A percentile compares a stretch with the other conserved stretches of the same genome.
phyloP scores from a whole-genome alignment of 352 stramenopile genomes.

The Peronospora tabacina region DNA sequence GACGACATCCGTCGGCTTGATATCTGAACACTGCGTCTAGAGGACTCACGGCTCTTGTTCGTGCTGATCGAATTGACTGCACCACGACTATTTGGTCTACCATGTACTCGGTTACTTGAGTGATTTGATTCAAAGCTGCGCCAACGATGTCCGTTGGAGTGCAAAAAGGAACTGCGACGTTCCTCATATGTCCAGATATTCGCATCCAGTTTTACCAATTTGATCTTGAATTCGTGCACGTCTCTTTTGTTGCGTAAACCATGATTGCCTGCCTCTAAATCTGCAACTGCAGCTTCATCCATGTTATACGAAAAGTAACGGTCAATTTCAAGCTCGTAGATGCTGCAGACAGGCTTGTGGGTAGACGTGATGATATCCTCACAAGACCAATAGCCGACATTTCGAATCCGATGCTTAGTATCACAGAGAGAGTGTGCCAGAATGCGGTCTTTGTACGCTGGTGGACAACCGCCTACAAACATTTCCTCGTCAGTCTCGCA shows the following conservation, averaged over 20 bases:
- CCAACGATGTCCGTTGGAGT: conserved; percentile 18
- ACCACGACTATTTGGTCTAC: conserved; percentile 24
- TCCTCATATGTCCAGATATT: conserved; percentile 70
- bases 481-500: conserved; percentile 31
- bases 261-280: conserved; percentile 41
- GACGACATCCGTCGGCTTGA: conserved; percentile 27
- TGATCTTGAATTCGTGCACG: conserved; percentile 63
- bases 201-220: conserved; percentile 64
- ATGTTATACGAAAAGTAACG: conserved; percentile 66
- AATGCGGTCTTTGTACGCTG: conserved; percentile 71
- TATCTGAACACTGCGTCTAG: conserved; percentile 24
- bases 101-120: conserved; percentile 25
- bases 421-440: conserved; percentile 60
- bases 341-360: conserved; percentile 67
- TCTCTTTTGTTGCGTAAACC: conserved; percentile 50
- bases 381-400: conserved; percentile 58
- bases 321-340: conserved; percentile 69
- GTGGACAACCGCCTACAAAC: conserved; percentile 23
- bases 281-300: conserved; percentile 37
- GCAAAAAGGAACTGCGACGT: conserved; percentile 17
- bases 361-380: conserved; percentile 55
- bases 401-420: conserved; percentile 47
- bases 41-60: conserved; percentile 29
- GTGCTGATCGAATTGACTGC: conserved; percentile 30
- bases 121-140: conserved; percentile 27